These are phyloP conservation scores for Sporisorium graminicola DNA, from an alignment of 1,284 basidiomycete genomes.

Conservation along the genomic window DNA sequence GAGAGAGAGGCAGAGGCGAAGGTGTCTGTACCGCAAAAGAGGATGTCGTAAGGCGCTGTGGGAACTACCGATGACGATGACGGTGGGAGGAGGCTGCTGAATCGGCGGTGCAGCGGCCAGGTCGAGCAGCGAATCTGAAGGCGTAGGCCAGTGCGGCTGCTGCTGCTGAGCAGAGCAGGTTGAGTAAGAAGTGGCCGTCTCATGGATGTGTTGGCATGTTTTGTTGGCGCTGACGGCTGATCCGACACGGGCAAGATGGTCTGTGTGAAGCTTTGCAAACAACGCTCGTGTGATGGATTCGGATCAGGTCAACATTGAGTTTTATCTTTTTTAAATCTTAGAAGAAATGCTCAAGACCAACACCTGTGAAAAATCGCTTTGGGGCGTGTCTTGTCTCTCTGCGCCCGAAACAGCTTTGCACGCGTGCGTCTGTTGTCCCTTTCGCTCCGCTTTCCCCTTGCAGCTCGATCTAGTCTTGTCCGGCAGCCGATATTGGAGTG, in stretches of 20 bases:
- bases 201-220: background rate
- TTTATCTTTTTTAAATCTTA: no score
- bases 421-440: background rate
- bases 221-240: background rate
- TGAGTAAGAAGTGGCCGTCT: background rate
- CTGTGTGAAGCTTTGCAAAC: background rate
- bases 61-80: background rate
- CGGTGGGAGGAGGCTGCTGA: background rate
- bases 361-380: background rate
- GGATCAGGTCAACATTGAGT: background rate
- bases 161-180: background rate
- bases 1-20: conserved; percentile 50
- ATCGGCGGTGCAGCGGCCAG: background rate
- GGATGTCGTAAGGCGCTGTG: conserved; percentile 59
- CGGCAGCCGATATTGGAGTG: background rate
- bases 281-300: background rate
- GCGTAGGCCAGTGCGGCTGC: background rate
- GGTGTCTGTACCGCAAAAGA: conserved; percentile 66
- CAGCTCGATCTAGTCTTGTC: background rate
- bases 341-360: conserved; percentile 5
- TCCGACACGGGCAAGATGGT: background rate
- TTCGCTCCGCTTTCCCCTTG: background rate
- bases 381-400: conserved; percentile 3
- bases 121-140: background rate
- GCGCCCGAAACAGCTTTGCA: conserved; percentile 3